phyloP scores from a whole-genome alignment of 1,284 basidiomycete genomes.

The Rhodotorula sp. region DNA sequence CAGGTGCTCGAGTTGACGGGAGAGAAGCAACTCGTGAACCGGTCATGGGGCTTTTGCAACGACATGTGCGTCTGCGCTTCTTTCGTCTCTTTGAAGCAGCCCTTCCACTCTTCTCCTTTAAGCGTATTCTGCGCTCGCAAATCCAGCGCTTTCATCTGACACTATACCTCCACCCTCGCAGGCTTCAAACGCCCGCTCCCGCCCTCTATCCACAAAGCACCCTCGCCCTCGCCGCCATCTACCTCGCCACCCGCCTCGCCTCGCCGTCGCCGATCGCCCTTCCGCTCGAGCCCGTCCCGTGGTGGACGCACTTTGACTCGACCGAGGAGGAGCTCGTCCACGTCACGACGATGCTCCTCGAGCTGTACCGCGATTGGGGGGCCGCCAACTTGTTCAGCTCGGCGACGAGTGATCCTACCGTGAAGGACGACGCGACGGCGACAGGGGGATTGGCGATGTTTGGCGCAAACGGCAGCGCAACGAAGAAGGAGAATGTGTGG shows the following conservation, averaged over 20 bases:
- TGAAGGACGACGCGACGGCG: background rate
- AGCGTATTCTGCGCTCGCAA: too few species aligned
- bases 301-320: conserved; percentile 52
- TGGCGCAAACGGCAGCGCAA: background rate
- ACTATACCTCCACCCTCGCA: conserved; percentile 2
- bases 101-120: too few species aligned
- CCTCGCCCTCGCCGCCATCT: conserved; percentile 44
- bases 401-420: background rate
- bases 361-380: conserved; percentile 41
- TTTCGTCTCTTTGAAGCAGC: background rate
- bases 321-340: conserved; percentile 42
- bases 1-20: conserved; percentile 72
- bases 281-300: conserved; percentile 48
- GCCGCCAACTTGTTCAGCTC: background rate
- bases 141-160: background rate
- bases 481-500: conserved; percentile 21
- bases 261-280: conserved; percentile 41
- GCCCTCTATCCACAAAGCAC: conserved; percentile 45
- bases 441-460: background rate
- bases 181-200: conserved; percentile 45
- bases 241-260: conserved; percentile 39
- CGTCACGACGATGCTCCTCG: conserved; percentile 34
- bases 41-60: conserved; percentile 51
- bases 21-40: conserved; percentile 42
- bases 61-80: conserved; percentile 47